A percentile compares a stretch with the other conserved stretches of the same genome.
These are phyloP conservation scores for Mucor circinelloides DNA, from an alignment of 371 early-diverging fungal species.

Conservation along the genomic window DNA sequence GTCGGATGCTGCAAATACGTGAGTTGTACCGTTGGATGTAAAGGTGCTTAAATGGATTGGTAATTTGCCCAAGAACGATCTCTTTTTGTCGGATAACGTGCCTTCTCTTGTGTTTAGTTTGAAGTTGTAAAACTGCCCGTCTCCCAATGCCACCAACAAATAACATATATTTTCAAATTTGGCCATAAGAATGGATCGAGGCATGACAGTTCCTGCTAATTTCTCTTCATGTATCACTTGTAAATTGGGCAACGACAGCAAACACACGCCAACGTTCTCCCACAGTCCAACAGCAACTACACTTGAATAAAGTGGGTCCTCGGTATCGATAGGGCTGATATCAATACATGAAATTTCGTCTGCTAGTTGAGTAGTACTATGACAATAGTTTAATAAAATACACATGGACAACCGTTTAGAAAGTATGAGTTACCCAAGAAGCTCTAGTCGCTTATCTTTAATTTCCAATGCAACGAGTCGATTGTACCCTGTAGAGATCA, in stretches of 20 bases:
- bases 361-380: constrained; percentile 46
- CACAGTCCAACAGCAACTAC: constrained; percentile 80
- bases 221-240: constrained; percentile 50
- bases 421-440: constrained; percentile 36
- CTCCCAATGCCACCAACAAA: constrained; percentile 81
- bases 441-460: constrained; percentile 35
- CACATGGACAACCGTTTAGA: background rate
- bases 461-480: constrained; percentile 63
- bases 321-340: constrained; percentile 56
- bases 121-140: constrained; percentile 81
- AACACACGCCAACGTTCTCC: constrained; percentile 66
- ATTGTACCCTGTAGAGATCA: constrained; percentile 66
- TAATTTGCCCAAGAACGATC: constrained; percentile 76
- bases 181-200: constrained; percentile 79
- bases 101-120: constrained; percentile 52
- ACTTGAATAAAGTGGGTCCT: constrained; percentile 29
- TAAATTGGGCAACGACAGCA: constrained; percentile 66
- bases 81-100: constrained; percentile 61
- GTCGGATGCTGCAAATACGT: constrained; percentile 89
- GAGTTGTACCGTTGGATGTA: constrained; percentile 54
- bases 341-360: constrained; percentile 80
- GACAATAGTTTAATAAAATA: background rate
- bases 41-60: constrained; percentile 77
- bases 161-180: constrained; percentile 75
- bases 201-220: constrained; percentile 64